These are phyloP conservation scores for Oryza coarctata DNA, from an alignment of 176 grass and related monocot species.

Conservation along the genomic window DNA sequence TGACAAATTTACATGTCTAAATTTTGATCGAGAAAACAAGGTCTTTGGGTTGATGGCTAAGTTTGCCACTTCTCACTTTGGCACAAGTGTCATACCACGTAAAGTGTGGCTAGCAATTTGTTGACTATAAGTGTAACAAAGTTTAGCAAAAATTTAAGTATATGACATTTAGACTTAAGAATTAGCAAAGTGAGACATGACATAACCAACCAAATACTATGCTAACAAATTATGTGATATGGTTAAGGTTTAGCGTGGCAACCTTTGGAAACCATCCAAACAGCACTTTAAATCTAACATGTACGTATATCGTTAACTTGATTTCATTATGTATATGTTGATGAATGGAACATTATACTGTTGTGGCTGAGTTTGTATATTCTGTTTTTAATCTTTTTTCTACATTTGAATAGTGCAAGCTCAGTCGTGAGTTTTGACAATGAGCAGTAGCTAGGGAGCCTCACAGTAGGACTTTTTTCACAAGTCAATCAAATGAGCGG, in stretches of 20 bases:
- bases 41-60: too few relatives aligned
- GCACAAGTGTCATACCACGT: too few relatives aligned
- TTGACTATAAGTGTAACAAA: too few relatives aligned
- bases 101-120: too few relatives aligned
- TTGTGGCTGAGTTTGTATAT: not conserved
- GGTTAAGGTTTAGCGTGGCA: too few relatives aligned
- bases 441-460: conserved; percentile 34
- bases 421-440: conserved; percentile 37
- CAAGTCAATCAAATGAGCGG: conserved; percentile 45
- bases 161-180: too few relatives aligned
- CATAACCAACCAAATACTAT: too few relatives aligned
- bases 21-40: conserved; percentile 32
- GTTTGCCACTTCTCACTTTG: too few relatives aligned
- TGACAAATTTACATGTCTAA: conserved; percentile 3
- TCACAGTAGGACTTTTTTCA: conserved; percentile 43
- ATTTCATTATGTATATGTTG: not conserved
- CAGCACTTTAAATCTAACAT: not conserved
- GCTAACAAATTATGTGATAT: too few relatives aligned
- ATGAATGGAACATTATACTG: not conserved
- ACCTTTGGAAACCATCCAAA: too few relatives aligned
- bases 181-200: too few relatives aligned
- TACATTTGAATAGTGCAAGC: conserved; percentile 32
- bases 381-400: not conserved
- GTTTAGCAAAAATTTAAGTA: too few relatives aligned
- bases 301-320: not conserved